A percentile compares a stretch with the other conserved stretches of the same genome.
Evolutionary conservation across 345 rosid genomes (phyloP).

Genomic region (Kernera saxatilis): DNA sequence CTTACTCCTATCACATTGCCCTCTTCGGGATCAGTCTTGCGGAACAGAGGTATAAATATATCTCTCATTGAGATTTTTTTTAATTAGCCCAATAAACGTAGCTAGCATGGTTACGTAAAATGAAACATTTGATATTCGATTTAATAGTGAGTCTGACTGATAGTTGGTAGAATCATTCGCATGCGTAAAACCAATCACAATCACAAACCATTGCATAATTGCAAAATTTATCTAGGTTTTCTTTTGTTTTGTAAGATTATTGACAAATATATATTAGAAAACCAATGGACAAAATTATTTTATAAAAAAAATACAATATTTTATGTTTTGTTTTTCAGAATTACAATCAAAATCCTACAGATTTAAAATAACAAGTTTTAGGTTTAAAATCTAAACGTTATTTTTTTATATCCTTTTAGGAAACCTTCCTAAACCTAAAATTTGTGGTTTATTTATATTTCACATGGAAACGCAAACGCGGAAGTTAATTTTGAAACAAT

Average conservation of each 20-base stretch:
- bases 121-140: not conserved
- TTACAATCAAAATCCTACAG: too few species aligned
- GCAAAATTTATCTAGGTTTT: not conserved
- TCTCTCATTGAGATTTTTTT: not conserved
- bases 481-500: not conserved
- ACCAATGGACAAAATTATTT: too few species aligned
- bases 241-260: not conserved
- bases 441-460: too few species aligned
- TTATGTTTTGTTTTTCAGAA: too few species aligned
- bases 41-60: conserved; percentile 3
- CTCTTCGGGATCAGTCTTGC: conserved; percentile 20
- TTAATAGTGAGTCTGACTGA: not conserved
- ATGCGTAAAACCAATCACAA: not conserved
- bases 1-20: conserved; percentile 24
- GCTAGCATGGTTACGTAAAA: not conserved
- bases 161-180: not conserved
- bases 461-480: not conserved
- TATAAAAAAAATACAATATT: too few species aligned
- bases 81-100: not conserved
- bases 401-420: too few species aligned
- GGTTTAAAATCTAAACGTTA: too few species aligned
- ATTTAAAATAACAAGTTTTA: too few species aligned
- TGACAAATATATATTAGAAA: not conserved
- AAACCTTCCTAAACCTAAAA: too few species aligned
- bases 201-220: not conserved